Conservation (phyloP, 495 filamentous ascomycete genomes). For the Chaetomium tenue region DNA sequence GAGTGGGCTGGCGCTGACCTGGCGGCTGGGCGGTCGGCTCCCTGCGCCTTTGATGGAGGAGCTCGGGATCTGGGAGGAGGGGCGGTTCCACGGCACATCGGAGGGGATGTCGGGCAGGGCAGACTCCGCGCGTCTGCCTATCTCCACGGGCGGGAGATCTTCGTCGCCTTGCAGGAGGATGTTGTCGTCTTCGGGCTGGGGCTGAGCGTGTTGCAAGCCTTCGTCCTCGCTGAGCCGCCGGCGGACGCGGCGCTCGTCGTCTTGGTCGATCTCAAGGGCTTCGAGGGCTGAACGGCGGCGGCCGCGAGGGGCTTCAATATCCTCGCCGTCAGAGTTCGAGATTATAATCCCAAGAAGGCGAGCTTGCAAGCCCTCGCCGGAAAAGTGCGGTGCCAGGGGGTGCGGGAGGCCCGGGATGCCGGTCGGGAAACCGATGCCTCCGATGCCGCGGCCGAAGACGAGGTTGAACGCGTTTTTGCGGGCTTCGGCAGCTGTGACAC, state of each 20-base stretch:
- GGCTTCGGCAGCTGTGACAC: slow-evolving; percentile 28
- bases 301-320: slow-evolving; percentile 21
- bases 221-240: slow-evolving; percentile 34
- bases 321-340: slow-evolving; percentile 24
- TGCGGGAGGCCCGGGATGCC: slow-evolving; percentile 32
- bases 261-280: slow-evolving; percentile 30
- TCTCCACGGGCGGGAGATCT: slow-evolving; percentile 31
- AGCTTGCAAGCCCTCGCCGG: slow-evolving; percentile 38
- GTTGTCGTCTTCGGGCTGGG: slow-evolving; percentile 10
- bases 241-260: slow-evolving; percentile 32
- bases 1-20: slow-evolving; percentile 41
- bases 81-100: slow-evolving; percentile 49
- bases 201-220: slow-evolving; percentile 18
- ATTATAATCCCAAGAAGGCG: slow-evolving; percentile 29
- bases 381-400: slow-evolving; percentile 40
- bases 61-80: slow-evolving; percentile 42
- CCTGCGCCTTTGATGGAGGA: slow-evolving; percentile 41
- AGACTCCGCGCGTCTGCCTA: slow-evolving; percentile 40
- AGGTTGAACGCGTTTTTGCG: slow-evolving; percentile 50
- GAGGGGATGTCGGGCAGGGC: slow-evolving; percentile 43
- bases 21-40: slow-evolving; percentile 35
- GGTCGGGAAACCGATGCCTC: slow-evolving; percentile 35
- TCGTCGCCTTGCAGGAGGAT: slow-evolving; percentile 23
- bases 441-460: slow-evolving; percentile 47
- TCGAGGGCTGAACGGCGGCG: slow-evolving; percentile 27